Evolutionary conservation across 805 yeast species (phyloP), one percentile per base, ranked within the genome.

Genomic region (Blastobotrys chiropterorum): DNA sequence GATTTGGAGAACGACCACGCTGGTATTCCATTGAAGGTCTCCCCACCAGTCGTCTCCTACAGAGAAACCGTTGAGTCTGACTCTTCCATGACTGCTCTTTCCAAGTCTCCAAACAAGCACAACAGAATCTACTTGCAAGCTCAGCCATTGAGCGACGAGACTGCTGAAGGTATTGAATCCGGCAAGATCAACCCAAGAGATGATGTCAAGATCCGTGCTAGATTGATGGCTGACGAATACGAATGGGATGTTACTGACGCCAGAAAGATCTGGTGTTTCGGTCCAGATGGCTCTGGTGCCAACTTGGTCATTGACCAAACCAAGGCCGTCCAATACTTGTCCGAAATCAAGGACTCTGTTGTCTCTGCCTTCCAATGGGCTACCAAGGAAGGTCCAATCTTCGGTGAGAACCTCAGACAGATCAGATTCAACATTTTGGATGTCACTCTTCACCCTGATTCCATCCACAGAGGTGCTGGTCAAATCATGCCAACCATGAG

Each of bases 341-440:
- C 81, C 76, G 99, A 92, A 83, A 94, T 94, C 84, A 92, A 92
- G 88, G 99, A 92, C 79, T 92, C 96, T 71, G 97, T 90, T 71
- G 97, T 90, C 72, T 94, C 99, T 74, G 98, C 97, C 75, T 92
- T 92, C 97, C 97, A 92, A 82, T 94, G 97, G 97, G 98, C 98
- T 78, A 82, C 97, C 72, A 90, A 87, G 82, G 97, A 94, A 79
- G 99, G 99, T 83, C 99, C 99, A 74, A 79, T 92, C 74, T 81
- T 94, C 72, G 96, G 95, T 81, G 98, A 94, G 83, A 80, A 78
- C 76, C 78, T 90, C 80, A 90, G 99, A 83, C 87, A 96, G 69
- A 82, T 90, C 70, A 90, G 98, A 81, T 79, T 89, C 77, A 92
- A 92, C 96, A 86, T 92, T 72, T 82, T 92, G 80, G 99, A 92